Evolutionary conservation across 208 protist genomes (phyloP), one percentile per base, ranked within the genome.

Genomic region (Leishmania gerbilli): DNA sequence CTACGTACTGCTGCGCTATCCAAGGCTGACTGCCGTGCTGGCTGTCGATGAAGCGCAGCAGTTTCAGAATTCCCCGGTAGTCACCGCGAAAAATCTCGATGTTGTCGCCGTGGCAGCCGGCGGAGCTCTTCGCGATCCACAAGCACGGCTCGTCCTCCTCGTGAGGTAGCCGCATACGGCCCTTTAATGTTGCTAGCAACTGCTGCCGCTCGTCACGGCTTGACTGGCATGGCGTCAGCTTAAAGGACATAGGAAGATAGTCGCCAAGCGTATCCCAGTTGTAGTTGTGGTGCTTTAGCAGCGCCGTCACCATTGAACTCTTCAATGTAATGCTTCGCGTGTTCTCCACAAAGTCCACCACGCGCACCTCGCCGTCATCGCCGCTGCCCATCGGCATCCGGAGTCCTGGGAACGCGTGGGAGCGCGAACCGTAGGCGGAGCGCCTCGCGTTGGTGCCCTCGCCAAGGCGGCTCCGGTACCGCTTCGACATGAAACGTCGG

Each of bases 1-100:
- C 88, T 0, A 98, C 80, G 81, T 98, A 98, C 56, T 86, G 82
- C 86, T 98, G 96, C 42, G 91, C 94, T 27, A 97, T 90, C 84
- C 89, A 98, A 11, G 83, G 58, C 5, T 86, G 88, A 40, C 27
- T 79, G 21, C 81, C 76, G 64, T 75, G 71, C 37, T 79, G 58
- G 79, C 60, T 45, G 76, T 87, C 83, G 53, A 89, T 68, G 81
- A 90, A 94, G 17, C 84, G 76, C 17, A 95, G 79, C 67, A 95
- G 78, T 24, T 88, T 82, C 24, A 77, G 51, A 53, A 93, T 58
- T 34, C 93, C 90, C 34, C 68, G 75, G 21, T 37, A 67, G 74
- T 94, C 87, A 51, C 89, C 92, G 15, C 74, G 17, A 76, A 96
- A 96, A 51, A 96, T 95, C 69, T 92, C 84, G 69, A 96, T 90